A percentile compares a stretch with the other conserved stretches of the same genome.
These are phyloP conservation scores for Lentinula novae-zelandiae DNA, from an alignment of 1,284 basidiomycete species.

Conservation along the genomic window DNA sequence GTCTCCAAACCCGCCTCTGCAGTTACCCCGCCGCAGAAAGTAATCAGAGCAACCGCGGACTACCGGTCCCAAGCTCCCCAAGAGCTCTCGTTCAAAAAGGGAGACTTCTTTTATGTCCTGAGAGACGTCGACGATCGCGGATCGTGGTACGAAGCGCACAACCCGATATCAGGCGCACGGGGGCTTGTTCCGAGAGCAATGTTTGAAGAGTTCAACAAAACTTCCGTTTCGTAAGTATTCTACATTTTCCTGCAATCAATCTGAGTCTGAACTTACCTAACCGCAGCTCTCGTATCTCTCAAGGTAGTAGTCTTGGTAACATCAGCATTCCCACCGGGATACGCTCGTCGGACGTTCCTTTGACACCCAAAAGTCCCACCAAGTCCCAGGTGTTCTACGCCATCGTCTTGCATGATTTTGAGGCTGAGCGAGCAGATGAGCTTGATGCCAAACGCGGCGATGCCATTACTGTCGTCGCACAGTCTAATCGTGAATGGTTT, in stretches of 20 bases:
- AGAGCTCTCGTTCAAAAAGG: slow-evolving; percentile 89
- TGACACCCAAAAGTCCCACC: slow-evolving; percentile 26
- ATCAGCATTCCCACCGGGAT: slow-evolving; percentile 14
- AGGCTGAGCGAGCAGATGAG: slow-evolving; percentile 93
- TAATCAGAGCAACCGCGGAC: slow-evolving; percentile 81
- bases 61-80: slow-evolving; percentile 77
- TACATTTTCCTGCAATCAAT: slow-evolving; percentile 9
- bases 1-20: slow-evolving; percentile 67
- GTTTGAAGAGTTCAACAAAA: slow-evolving; percentile 89
- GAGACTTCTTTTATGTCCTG: slow-evolving; percentile 97
- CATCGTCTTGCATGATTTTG: slow-evolving; percentile 93
- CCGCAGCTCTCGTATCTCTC: slow-evolving; percentile 39
- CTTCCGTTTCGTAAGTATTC: slow-evolving; percentile 53
- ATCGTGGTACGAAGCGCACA: slow-evolving; percentile 83
- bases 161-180: slow-evolving; percentile 88
- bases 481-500: slow-evolving; percentile 89
- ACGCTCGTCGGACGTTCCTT: slow-evolving; percentile 18
- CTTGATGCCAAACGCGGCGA: slow-evolving; percentile 94
- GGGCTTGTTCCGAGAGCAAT: slow-evolving; percentile 84
- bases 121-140: slow-evolving; percentile 60
- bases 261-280: slow-evolving; percentile 1
- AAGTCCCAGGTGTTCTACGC: slow-evolving; percentile 81
- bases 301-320: slow-evolving; percentile 20
- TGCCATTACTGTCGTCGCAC: slow-evolving; percentile 87
- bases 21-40: slow-evolving; percentile 88